Evolutionary conservation across 495 filamentous ascomycete genomes (phyloP).

Genomic region (Annulohypoxylon moriforme): DNA sequence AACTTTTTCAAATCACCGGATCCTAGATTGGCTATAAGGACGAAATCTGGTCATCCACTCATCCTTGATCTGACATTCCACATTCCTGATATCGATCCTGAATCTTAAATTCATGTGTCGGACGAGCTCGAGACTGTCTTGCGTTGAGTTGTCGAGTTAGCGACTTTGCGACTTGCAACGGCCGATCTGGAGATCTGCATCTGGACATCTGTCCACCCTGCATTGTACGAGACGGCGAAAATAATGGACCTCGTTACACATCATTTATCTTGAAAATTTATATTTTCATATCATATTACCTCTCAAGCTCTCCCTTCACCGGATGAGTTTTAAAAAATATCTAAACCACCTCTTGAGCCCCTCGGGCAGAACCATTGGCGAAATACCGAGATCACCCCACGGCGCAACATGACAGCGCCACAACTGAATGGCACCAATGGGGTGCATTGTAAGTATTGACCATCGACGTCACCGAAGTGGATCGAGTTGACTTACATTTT

Average conservation of each 20-base stretch:
- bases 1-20: background rate
- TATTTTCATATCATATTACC: slow-evolving; percentile 14
- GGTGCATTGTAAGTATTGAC: slow-evolving; percentile 41
- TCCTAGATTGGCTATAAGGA: slow-evolving; percentile 24
- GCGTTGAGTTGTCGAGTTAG: slow-evolving; percentile 23
- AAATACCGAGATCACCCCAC: slow-evolving; percentile 15
- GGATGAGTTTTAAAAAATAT: slow-evolving; percentile 3
- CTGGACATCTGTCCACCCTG: slow-evolving; percentile 41
- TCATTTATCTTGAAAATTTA: slow-evolving; percentile 25
- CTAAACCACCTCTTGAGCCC: slow-evolving; percentile 5
- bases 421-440: slow-evolving; percentile 45
- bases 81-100: background rate
- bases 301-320: background rate
- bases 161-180: slow-evolving; percentile 32
- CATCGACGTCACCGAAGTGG: slow-evolving; percentile 4
- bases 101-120: slow-evolving; percentile 16
- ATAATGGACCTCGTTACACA: slow-evolving; percentile 38
- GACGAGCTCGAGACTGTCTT: slow-evolving; percentile 37
- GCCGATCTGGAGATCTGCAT: slow-evolving; percentile 42
- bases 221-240: slow-evolving; percentile 34
- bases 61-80: background rate
- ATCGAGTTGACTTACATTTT: slow-evolving; percentile 16
- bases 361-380: slow-evolving; percentile 20
- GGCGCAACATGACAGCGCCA: slow-evolving; percentile 40
- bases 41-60: background rate